These are phyloP conservation scores for Forsythia suspensa DNA, from an alignment of 257 asterid species.

Conservation along the genomic window DNA sequence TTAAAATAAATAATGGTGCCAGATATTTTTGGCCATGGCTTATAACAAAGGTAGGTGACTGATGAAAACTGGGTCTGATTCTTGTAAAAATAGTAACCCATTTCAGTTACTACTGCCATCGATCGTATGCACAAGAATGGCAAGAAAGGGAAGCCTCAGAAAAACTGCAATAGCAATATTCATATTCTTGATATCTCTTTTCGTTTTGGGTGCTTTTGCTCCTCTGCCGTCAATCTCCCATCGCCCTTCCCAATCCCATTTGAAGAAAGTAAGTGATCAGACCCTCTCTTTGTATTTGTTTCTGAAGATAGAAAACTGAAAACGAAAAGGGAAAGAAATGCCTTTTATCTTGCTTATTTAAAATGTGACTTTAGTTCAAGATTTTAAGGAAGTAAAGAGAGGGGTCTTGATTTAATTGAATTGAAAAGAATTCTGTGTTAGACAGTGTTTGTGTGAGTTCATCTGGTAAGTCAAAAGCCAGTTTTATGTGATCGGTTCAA, in stretches of 20 bases:
- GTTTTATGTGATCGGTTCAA: neutral
- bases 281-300: constrained; percentile 6
- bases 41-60: neutral
- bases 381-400: constrained; percentile 11
- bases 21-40: too few relatives aligned
- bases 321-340: neutral
- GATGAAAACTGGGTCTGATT: neutral
- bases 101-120: constrained; percentile 28
- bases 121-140: constrained; percentile 41
- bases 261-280: constrained; percentile 29
- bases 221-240: constrained; percentile 58
- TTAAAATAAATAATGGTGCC: too few relatives aligned
- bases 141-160: constrained; percentile 31
- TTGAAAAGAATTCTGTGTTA: neutral
- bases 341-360: neutral
- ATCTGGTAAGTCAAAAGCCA: neutral
- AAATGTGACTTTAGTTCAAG: neutral
- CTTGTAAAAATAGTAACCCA: constrained; percentile 11
- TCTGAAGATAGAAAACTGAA: neutral
- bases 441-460: neutral
- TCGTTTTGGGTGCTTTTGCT: constrained; percentile 52
- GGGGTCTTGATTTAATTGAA: constrained; percentile 2
- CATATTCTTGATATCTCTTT: constrained; percentile 37
- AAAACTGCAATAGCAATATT: constrained; percentile 23
- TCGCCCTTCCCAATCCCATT: constrained; percentile 31